These are phyloP conservation scores for Hevea brasiliensis DNA, from an alignment of 345 rosid species.

Conservation along the genomic window DNA sequence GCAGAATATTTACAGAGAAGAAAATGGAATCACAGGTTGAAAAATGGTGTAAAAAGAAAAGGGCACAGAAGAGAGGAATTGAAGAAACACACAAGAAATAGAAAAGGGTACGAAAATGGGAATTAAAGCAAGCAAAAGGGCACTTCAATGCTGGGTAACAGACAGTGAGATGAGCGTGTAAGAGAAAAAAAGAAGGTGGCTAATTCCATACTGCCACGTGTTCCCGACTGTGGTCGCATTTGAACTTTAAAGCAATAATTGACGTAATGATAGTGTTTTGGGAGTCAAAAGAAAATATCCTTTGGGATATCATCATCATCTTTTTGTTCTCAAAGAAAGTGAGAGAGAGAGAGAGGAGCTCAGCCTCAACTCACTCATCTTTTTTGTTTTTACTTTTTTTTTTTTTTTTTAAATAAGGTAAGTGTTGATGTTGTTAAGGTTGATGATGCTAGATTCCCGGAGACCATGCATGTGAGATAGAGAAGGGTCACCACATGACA, in stretches of 20 bases:
- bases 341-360: not conserved
- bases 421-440: not conserved
- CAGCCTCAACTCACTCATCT: no score
- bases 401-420: not conserved
- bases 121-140: conserved; percentile 16
- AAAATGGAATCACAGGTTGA: not conserved
- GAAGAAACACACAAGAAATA: not conserved
- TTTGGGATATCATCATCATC: not conserved
- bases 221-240: not conserved
- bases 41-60: not conserved
- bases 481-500: not conserved
- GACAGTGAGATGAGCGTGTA: not conserved
- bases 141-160: conserved; percentile 18
- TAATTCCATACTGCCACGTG: conserved; percentile 7
- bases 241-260: conserved; percentile 26
- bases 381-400: not conserved
- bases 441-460: conserved; percentile 5
- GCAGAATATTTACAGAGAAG: not conserved
- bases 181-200: not conserved
- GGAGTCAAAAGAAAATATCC: conserved; percentile 14
- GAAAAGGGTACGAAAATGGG: conserved; percentile 6
- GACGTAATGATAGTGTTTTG: conserved; percentile 19
- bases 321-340: not conserved
- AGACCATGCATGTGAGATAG: not conserved
- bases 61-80: not conserved